Percentiles rank a stretch among this genome's conserved stretches.
phyloP scores from a whole-genome alignment of 176 grass and related monocot genomes.

The Elaeis guineensis region DNA sequence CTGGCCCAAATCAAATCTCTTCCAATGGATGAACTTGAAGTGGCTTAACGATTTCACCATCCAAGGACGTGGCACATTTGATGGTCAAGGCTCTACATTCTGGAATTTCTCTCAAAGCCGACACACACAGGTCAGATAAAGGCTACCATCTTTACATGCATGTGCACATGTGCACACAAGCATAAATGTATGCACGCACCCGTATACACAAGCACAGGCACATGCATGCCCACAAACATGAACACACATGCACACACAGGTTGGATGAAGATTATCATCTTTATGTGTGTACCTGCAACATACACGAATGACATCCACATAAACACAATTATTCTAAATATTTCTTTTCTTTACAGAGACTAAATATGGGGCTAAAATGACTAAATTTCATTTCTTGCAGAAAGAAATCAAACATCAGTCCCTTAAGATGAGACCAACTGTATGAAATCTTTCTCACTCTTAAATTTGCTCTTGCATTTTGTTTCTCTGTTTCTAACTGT shows the following conservation, averaged over 20 bases:
- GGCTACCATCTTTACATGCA: background rate
- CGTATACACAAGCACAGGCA: too few relatives aligned
- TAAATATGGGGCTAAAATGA: too few relatives aligned
- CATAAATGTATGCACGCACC: background rate
- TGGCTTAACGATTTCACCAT: constrained; percentile 54
- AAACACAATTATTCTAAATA: too few relatives aligned
- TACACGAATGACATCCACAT: too few relatives aligned
- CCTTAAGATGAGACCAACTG: constrained; percentile 11
- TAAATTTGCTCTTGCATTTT: background rate
- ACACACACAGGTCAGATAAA: constrained; percentile 22
- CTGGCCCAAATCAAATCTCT: constrained; percentile 32
- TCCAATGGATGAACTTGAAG: constrained; percentile 80
- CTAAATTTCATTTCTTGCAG: constrained; percentile 1
- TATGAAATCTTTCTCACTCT: background rate
- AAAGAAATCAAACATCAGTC: background rate
- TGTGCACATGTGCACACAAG: background rate
- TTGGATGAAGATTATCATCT: too few relatives aligned
- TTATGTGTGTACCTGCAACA: too few relatives aligned
- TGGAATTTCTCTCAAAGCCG: constrained; percentile 22
- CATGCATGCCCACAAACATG: too few relatives aligned
- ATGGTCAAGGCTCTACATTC: constrained; percentile 32
- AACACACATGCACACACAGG: too few relatives aligned
- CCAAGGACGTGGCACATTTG: constrained; percentile 42
- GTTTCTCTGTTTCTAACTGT: background rate
- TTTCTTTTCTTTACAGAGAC: too few relatives aligned